phyloP scores from a whole-genome alignment of 163 green algal species.

The Scenedesmus sp. region DNA sequence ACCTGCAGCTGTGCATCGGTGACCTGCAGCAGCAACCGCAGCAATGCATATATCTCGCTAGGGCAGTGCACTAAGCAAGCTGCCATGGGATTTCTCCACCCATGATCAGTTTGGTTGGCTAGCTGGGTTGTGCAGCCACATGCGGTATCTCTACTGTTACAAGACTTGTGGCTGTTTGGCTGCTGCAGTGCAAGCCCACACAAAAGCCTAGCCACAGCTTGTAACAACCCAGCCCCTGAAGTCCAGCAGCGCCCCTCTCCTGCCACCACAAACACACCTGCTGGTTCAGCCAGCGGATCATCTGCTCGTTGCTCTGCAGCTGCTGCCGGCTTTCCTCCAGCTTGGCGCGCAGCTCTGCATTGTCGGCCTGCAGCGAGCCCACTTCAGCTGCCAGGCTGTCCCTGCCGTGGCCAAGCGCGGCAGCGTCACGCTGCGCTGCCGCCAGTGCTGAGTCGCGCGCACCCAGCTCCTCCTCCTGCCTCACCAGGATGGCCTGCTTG shows the following conservation, averaged over 20 bases:
- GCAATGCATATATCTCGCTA: not conserved
- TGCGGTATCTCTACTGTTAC: no score
- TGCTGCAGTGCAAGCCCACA: not conserved
- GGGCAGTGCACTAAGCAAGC: no score
- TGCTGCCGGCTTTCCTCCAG: slow-evolving; percentile 82
- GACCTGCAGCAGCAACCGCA: slow-evolving; percentile 59
- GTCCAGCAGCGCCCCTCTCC: not conserved
- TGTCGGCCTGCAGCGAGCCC: slow-evolving; percentile 50
- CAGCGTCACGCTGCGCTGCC: slow-evolving; percentile 42
- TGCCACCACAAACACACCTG: slow-evolving; percentile 67
- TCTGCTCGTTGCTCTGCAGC: slow-evolving; percentile 90
- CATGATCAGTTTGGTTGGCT: no score
- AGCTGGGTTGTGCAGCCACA: no score
- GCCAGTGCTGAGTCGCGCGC: slow-evolving; percentile 56
- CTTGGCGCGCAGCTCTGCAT: slow-evolving; percentile 69
- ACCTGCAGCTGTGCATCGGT: slow-evolving; percentile 79
- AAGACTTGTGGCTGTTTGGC: no score
- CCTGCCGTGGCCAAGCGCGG: slow-evolving; percentile 14
- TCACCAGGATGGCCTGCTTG: slow-evolving; percentile 82
- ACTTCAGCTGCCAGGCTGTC: slow-evolving; percentile 31
- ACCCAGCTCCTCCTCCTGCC: slow-evolving; percentile 80
- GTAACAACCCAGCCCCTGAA: not conserved
- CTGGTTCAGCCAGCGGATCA: slow-evolving; percentile 95
- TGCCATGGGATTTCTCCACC: no score
- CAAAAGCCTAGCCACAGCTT: not conserved